phyloP scores from a whole-genome alignment of 164 flowering plant genomes.

The Kalanchoe fedtschenkoi region DNA sequence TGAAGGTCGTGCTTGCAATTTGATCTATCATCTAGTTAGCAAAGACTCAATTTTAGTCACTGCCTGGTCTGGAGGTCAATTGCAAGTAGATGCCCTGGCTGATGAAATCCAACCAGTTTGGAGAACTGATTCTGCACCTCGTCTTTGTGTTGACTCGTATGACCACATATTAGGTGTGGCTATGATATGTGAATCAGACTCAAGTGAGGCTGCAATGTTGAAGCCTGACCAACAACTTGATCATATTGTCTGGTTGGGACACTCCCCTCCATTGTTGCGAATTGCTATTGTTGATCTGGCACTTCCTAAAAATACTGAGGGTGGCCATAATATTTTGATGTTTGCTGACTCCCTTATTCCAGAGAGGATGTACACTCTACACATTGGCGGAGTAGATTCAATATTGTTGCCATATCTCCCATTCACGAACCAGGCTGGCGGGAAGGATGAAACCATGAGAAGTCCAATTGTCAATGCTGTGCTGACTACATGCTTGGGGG shows the following conservation, averaged over 20 bases:
- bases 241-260: constrained; percentile 64
- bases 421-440: constrained; percentile 59
- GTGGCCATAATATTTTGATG: constrained; percentile 32
- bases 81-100: constrained; percentile 89
- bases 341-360: constrained; percentile 60
- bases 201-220: constrained; percentile 20
- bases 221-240: constrained; percentile 41
- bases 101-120: constrained; percentile 95
- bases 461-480: constrained; percentile 74
- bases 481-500: constrained; percentile 52
- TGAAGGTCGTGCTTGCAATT: constrained; percentile 73
- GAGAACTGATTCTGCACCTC: constrained; percentile 53
- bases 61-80: constrained; percentile 86
- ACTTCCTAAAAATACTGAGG: constrained; percentile 33
- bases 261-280: constrained; percentile 73
- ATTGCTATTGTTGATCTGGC: constrained; percentile 85
- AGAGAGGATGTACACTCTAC: constrained; percentile 70
- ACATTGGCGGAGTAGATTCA: constrained; percentile 80
- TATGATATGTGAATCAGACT: constrained; percentile 79
- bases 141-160: constrained; percentile 46
- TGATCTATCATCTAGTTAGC: constrained; percentile 61
- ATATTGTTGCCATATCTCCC: constrained; percentile 84
- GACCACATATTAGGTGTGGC: constrained; percentile 54
- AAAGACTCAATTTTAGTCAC: constrained; percentile 76
- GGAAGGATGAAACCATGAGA: constrained; percentile 44